phyloP scores from a whole-genome alignment of 176 grass and related monocot species.

The Saccharum spontaneum region DNA sequence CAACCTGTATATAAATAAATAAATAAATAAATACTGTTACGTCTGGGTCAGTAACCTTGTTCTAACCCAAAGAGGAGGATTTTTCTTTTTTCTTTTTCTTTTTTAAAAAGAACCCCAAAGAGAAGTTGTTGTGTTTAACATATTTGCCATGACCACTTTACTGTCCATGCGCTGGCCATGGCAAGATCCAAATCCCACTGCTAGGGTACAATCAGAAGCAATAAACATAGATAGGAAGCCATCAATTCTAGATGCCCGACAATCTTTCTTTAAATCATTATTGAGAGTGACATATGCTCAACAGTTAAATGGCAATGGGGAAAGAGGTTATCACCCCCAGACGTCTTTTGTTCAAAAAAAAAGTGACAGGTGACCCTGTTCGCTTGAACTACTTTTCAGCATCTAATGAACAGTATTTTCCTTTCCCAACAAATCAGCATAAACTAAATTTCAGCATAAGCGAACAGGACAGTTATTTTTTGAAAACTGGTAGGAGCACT shows the following conservation, averaged over 20 bases:
- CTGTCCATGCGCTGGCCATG: constrained; percentile 5
- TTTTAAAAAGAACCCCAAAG: background rate
- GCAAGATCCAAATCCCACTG: constrained; percentile 19
- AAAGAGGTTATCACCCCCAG: background rate
- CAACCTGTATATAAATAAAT: background rate
- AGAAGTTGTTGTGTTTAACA: background rate
- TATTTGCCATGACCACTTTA: constrained; percentile 10
- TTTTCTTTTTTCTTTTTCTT: background rate
- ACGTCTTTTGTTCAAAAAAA: background rate
- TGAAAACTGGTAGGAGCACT: no score
- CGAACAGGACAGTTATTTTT: no score
- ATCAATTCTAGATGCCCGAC: background rate
- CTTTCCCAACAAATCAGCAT: no score
- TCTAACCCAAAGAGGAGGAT: background rate
- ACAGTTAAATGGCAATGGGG: background rate
- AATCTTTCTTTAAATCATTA: background rate
- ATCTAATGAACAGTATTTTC: no score
- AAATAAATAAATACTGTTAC: background rate
- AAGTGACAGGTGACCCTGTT: background rate
- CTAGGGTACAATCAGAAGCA: background rate
- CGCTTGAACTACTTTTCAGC: no score
- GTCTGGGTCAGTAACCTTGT: constrained; percentile 5
- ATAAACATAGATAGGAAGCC: background rate
- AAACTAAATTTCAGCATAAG: no score
- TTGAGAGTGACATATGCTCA: background rate